Conservation (phyloP, 108 stramenopile genomes). For the Cafeteria roenbergensis region DNA sequence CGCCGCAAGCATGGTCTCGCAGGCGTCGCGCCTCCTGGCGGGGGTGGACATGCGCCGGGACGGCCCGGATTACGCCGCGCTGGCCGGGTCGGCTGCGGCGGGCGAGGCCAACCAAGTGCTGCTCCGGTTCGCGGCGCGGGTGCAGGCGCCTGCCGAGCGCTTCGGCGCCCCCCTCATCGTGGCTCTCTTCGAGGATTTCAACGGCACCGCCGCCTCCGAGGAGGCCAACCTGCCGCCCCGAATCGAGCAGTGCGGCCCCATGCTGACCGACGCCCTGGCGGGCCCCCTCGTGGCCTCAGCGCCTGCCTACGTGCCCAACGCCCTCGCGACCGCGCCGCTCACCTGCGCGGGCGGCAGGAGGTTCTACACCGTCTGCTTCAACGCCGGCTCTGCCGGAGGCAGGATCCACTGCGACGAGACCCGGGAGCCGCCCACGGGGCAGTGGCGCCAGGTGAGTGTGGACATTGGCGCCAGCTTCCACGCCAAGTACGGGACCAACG, state of each 20-base stretch:
- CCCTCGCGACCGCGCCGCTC: too few relatives aligned
- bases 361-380: neutral
- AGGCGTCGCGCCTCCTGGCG: neutral
- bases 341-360: neutral
- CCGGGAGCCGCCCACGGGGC: too few relatives aligned
- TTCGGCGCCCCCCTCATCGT: neutral
- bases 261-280: too few relatives aligned
- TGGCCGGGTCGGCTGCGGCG: neutral
- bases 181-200: neutral
- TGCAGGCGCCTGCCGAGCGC: neutral
- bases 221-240: too few relatives aligned
- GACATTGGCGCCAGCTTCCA: neutral
- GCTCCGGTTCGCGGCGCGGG: neutral
- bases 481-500: neutral
- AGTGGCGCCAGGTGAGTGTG: neutral
- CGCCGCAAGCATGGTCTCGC: neutral
- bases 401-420: neutral
- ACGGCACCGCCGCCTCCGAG: neutral
- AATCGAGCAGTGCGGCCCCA: too few relatives aligned
- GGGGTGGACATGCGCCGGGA: neutral
- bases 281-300: too few relatives aligned
- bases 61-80: neutral
- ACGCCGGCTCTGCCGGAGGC: neutral
- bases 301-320: too few relatives aligned
- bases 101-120: neutral